phyloP scores from a whole-genome alignment of 1,284 basidiomycete species.

The Xanthoconium separans region DNA sequence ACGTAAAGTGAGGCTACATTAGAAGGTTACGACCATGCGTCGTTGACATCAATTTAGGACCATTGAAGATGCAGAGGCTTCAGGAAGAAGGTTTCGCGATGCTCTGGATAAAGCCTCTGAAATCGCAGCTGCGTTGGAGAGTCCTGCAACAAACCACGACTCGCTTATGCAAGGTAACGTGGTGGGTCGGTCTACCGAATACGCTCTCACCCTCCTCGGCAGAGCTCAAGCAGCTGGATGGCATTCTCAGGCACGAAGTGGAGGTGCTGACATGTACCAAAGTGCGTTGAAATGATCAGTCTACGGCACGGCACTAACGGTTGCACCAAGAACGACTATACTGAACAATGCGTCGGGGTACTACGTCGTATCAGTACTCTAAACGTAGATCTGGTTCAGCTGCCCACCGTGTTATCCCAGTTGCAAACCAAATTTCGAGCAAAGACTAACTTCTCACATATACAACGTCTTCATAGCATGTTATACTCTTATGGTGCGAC shows the following conservation, averaged over 20 bases:
- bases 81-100: slow-evolving; percentile 55
- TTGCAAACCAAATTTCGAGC: slow-evolving; percentile 70
- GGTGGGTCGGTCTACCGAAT: neutral
- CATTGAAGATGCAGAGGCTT: slow-evolving; percentile 59
- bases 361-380: slow-evolving; percentile 72
- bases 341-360: slow-evolving; percentile 63
- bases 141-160: slow-evolving; percentile 54
- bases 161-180: slow-evolving; percentile 52
- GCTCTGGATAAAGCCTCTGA: slow-evolving; percentile 55
- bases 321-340: slow-evolving; percentile 67
- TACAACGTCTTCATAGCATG: slow-evolving; percentile 86
- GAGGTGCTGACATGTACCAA: slow-evolving; percentile 57
- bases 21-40: neutral
- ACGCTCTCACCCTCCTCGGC: slow-evolving; percentile 5
- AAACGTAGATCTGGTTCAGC: slow-evolving; percentile 72
- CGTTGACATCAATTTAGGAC: slow-evolving; percentile 38
- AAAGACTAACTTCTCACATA: slow-evolving; percentile 87
- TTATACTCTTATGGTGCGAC: slow-evolving; percentile 93
- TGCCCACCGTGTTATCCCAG: slow-evolving; percentile 59
- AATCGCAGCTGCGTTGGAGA: slow-evolving; percentile 51
- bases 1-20: slow-evolving; percentile 45
- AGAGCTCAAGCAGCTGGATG: slow-evolving; percentile 68
- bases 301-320: neutral
- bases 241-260: slow-evolving; percentile 57
- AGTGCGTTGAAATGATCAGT: slow-evolving; percentile 38